Percentiles rank a stretch among this genome's conserved stretches.
Evolutionary conservation across 805 yeast species (phyloP).

Genomic region (Yamadazyma paraphyllophila): DNA sequence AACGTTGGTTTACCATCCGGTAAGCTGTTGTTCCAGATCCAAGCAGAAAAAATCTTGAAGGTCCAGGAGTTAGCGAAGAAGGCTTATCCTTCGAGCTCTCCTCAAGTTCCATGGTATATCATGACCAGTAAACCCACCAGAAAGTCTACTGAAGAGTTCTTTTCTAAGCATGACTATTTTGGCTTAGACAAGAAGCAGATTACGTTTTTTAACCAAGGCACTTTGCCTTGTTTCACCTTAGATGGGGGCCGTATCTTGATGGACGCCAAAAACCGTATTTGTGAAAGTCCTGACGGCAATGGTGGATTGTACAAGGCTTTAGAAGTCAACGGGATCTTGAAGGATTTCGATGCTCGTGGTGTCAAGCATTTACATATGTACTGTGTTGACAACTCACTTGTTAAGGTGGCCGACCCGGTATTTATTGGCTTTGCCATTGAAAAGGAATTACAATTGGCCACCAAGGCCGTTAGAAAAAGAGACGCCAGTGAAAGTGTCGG

Average conservation of each 20-base stretch:
- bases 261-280: conserved; percentile 52
- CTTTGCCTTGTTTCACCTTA: conserved; percentile 79
- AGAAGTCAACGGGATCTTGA: conserved; percentile 56
- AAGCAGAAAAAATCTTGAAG: conserved; percentile 77
- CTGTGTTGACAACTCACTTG: conserved; percentile 93
- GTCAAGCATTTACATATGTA: conserved; percentile 92
- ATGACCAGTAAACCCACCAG: conserved; percentile 95
- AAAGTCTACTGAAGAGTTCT: conserved; percentile 67
- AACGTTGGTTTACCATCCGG: conserved; percentile 81
- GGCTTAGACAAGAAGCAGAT: conserved; percentile 65
- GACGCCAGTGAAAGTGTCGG: conserved; percentile 90
- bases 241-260: conserved; percentile 71
- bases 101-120: conserved; percentile 74
- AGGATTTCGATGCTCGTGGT: conserved; percentile 65
- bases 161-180: conserved; percentile 59
- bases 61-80: conserved; percentile 55
- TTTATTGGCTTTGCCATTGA: conserved; percentile 81
- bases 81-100: conserved; percentile 21
- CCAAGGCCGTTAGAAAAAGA: conserved; percentile 92
- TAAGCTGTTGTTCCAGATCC: conserved; percentile 85
- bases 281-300: conserved; percentile 95
- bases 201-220: conserved; percentile 89
- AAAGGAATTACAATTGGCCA: conserved; percentile 70
- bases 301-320: conserved; percentile 95
- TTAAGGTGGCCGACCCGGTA: conserved; percentile 89